These are phyloP conservation scores for Dacryopinax spathularia DNA, from an alignment of 768 basidiomycete genomes.

Conservation along the genomic window DNA sequence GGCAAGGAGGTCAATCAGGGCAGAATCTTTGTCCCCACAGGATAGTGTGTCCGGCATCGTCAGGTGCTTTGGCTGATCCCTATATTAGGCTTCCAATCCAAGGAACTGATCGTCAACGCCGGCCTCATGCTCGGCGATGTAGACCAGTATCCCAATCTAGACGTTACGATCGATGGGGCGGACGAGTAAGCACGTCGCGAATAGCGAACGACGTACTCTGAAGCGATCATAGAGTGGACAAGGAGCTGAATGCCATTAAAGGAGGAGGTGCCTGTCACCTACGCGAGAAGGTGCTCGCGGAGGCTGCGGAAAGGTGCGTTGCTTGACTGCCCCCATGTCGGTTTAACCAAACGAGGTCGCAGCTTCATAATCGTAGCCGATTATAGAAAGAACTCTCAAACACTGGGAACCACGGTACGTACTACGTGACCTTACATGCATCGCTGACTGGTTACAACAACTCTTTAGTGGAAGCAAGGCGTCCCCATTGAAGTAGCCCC, in stretches of 20 bases:
- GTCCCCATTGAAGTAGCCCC: constrained; percentile 95
- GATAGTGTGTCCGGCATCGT: constrained; percentile 22
- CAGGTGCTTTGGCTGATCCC: not conserved
- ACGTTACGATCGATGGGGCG: constrained; percentile 96
- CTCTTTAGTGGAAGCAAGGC: constrained; percentile 58
- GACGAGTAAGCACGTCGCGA: constrained; percentile 70
- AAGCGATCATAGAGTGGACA: constrained; percentile 51
- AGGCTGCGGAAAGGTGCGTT: constrained; percentile 72
- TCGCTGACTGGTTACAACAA: constrained; percentile 12
- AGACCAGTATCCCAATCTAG: constrained; percentile 74
- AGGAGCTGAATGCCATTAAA: constrained; percentile 81
- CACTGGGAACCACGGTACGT: constrained; percentile 69
- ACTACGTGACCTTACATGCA: not conserved
- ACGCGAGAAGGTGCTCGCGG: constrained; percentile 93
- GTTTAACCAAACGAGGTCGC: no score
- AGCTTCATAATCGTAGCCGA: constrained; percentile 90
- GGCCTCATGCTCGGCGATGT: constrained; percentile 73
- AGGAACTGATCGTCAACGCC: constrained; percentile 76
- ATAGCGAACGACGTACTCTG: no score
- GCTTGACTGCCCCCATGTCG: not conserved
- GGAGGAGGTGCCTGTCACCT: constrained; percentile 94
- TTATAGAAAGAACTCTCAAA: constrained; percentile 79
- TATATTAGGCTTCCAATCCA: constrained; percentile 76
- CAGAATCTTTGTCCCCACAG: constrained; percentile 82
- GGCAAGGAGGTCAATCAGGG: constrained; percentile 58